These are phyloP conservation scores for Saturnispora serradocipensis DNA, from an alignment of 805 yeast genomes.

Conservation along the genomic window DNA sequence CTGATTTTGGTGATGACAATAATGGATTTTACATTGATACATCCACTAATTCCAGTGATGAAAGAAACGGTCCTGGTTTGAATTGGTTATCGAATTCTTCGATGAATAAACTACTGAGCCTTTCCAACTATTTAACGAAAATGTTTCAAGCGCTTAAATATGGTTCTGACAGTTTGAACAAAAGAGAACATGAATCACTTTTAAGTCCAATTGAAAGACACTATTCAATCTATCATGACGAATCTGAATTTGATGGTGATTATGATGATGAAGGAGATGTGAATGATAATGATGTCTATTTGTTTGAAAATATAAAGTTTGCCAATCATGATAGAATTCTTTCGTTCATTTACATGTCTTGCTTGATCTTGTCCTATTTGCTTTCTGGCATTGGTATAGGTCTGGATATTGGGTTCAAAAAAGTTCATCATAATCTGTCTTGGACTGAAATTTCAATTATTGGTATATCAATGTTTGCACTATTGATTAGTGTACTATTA, in stretches of 20 bases:
- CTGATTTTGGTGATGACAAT: conserved; percentile 38
- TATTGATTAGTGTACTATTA: conserved; percentile 30
- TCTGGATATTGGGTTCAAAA: conserved; percentile 22
- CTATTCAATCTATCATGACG: conserved; percentile 2
- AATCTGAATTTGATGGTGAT: conserved; percentile 4
- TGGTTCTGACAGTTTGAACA: neutral
- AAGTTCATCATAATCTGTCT: conserved; percentile 13
- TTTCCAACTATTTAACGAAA: conserved; percentile 4
- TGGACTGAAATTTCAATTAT: conserved; percentile 23
- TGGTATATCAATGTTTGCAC: conserved; percentile 31
- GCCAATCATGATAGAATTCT: conserved; percentile 35
- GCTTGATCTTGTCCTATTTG: conserved; percentile 32
- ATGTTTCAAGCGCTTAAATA: neutral
- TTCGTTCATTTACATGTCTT: conserved; percentile 34
- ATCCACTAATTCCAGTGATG: neutral
- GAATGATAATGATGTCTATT: conserved; percentile 13
- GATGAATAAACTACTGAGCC: conserved; percentile 7
- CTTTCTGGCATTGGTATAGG: conserved; percentile 38
- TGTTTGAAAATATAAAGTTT: conserved; percentile 2
- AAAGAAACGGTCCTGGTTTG: conserved; percentile 7
- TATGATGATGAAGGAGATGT: conserved; percentile 6
- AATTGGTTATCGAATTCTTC: conserved; percentile 9
- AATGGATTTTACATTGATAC: conserved; percentile 33
- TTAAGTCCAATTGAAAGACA: conserved; percentile 5
- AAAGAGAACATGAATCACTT: conserved; percentile 1